Percentiles rank a stretch among this genome's conserved stretches.
These are phyloP conservation scores for Termitomyces sp. DNA, from an alignment of 768 basidiomycete species.

Conservation along the genomic window DNA sequence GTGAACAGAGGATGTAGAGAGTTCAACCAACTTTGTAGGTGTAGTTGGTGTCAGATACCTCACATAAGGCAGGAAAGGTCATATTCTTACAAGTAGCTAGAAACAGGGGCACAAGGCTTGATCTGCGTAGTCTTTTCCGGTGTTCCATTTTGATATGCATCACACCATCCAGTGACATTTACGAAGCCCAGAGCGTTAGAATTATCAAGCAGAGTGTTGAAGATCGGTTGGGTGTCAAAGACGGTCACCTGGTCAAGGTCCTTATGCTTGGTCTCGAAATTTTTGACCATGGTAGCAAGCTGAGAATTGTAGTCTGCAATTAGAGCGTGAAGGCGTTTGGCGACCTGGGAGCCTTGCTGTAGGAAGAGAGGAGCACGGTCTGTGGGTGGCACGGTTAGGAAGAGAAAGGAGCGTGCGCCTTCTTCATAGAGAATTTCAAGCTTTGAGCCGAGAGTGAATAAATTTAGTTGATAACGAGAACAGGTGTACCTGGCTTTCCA, in stretches of 20 bases:
- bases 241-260: conserved; percentile 41
- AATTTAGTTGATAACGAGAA: background rate
- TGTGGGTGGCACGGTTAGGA: conserved; percentile 58
- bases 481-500: conserved; percentile 25
- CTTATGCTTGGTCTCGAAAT: conserved; percentile 35
- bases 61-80: background rate
- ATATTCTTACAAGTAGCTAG: conserved; percentile 54
- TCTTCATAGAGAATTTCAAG: conserved; percentile 40
- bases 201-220: conserved; percentile 52
- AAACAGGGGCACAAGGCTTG: conserved; percentile 54
- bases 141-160: conserved; percentile 55
- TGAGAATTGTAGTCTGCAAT: conserved; percentile 48
- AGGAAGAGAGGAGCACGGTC: conserved; percentile 45
- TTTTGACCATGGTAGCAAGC: conserved; percentile 31
- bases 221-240: conserved; percentile 53
- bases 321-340: conserved; percentile 27
- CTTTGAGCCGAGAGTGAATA: conserved; percentile 17
- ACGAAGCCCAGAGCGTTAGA: conserved; percentile 49
- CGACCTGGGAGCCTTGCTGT: conserved; percentile 31
- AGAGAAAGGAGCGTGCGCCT: conserved; percentile 56
- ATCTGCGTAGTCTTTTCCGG: conserved; percentile 47
- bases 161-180: conserved; percentile 54
- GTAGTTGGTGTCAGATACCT: background rate
- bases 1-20: conserved; percentile 57
- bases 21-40: conserved; percentile 48